Conservation (phyloP, 2,329 filamentous ascomycete genomes). For the Diaporthe eres region DNA sequence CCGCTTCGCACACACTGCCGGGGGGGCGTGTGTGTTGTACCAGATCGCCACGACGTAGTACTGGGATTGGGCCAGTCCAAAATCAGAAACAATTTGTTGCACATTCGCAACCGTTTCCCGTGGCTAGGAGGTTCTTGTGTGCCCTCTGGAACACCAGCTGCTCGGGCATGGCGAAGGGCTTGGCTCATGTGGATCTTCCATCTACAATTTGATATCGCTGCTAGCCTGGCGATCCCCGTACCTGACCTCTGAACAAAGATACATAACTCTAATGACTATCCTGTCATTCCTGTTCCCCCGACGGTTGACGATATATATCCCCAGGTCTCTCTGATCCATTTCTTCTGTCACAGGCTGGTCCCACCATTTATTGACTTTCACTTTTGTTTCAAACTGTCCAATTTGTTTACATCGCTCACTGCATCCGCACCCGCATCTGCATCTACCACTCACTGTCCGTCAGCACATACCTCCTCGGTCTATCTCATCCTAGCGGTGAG, state of each 20-base stretch:
- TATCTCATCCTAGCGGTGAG: constrained; percentile 22
- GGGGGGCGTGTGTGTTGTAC: constrained; percentile 24
- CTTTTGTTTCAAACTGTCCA: constrained; percentile 12
- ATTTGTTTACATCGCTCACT: constrained; percentile 6
- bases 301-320: constrained; percentile 20
- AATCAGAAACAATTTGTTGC: constrained; percentile 27
- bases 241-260: background rate
- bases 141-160: constrained; percentile 34
- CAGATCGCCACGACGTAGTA: constrained; percentile 32
- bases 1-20: constrained; percentile 26
- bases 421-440: background rate
- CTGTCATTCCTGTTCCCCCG: background rate
- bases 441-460: background rate
- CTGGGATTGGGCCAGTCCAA: constrained; percentile 29
- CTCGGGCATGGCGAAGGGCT: constrained; percentile 26
- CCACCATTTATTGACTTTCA: constrained; percentile 18
- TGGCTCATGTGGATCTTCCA: constrained; percentile 40
- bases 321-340: constrained; percentile 2
- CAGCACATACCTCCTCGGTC: constrained; percentile 25
- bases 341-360: constrained; percentile 31
- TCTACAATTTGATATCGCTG: constrained; percentile 17
- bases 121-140: constrained; percentile 27
- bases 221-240: constrained; percentile 8
- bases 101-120: constrained; percentile 9
- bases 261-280: constrained; percentile 15